Evolutionary conservation across 2,329 filamentous ascomycete species (phyloP).

Genomic region (Xylariaceae sp.): DNA sequence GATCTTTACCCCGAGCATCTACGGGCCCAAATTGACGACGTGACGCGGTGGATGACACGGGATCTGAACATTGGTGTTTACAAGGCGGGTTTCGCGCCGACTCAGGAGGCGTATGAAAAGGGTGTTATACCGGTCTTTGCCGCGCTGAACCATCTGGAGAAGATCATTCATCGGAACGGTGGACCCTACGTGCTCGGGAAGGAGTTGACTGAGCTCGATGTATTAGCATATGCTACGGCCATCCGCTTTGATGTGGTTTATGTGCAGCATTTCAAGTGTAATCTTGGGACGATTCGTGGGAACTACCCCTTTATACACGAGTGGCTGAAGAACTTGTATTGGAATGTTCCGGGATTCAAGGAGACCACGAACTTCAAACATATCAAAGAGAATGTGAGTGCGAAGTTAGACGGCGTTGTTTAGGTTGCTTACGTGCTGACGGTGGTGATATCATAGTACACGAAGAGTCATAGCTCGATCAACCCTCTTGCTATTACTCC

Average conservation of each 20-base stretch:
- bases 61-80: slow-evolving; percentile 60
- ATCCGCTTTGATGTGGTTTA: slow-evolving; percentile 60
- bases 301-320: slow-evolving; percentile 58
- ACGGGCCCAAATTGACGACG: slow-evolving; percentile 46
- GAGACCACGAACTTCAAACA: slow-evolving; percentile 62
- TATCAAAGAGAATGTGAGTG: slow-evolving; percentile 58
- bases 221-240: slow-evolving; percentile 53
- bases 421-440: not conserved
- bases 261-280: slow-evolving; percentile 65
- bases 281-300: slow-evolving; percentile 56
- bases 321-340: slow-evolving; percentile 58
- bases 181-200: slow-evolving; percentile 54
- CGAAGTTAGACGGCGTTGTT: not conserved
- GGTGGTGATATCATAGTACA: slow-evolving; percentile 25
- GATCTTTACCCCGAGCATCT: slow-evolving; percentile 52
- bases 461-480: slow-evolving; percentile 56
- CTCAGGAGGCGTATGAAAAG: slow-evolving; percentile 53
- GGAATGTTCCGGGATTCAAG: slow-evolving; percentile 49
- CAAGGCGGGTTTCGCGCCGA: slow-evolving; percentile 54
- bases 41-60: slow-evolving; percentile 50
- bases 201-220: slow-evolving; percentile 55
- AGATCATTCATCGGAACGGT: slow-evolving; percentile 29
- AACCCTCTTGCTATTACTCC: slow-evolving; percentile 62
- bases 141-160: slow-evolving; percentile 56
- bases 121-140: slow-evolving; percentile 54